These are phyloP conservation scores for Paraglomus occultum DNA, from an alignment of 192 early-diverging fungal genomes.

Conservation along the genomic window DNA sequence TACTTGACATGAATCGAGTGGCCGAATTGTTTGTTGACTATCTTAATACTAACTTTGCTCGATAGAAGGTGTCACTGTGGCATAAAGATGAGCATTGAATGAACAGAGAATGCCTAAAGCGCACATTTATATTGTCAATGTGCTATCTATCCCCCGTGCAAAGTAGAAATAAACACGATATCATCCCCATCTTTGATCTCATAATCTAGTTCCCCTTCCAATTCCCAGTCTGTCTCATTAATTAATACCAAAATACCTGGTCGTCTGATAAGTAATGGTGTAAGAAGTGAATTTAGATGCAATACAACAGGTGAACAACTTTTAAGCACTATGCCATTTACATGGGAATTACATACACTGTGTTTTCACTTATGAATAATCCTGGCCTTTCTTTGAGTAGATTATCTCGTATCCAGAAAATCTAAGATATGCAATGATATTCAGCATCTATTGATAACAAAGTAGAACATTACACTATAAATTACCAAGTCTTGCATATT, in stretches of 20 bases:
- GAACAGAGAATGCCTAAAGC: neutral
- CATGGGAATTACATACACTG: constrained; percentile 60
- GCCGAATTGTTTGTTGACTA: constrained; percentile 89
- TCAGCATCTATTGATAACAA: neutral
- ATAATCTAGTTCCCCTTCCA: constrained; percentile 87
- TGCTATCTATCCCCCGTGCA: constrained; percentile 85
- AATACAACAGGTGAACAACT: neutral
- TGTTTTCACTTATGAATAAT: constrained; percentile 78
- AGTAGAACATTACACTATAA: constrained; percentile 30
- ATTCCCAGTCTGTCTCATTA: constrained; percentile 96
- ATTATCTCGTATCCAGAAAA: constrained; percentile 66
- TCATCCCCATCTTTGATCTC: constrained; percentile 71
- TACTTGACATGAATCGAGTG: constrained; percentile 67
- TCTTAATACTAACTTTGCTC: constrained; percentile 78
- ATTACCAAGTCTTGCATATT: constrained; percentile 57
- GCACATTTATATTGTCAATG: neutral
- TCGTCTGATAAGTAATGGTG: constrained; percentile 51
- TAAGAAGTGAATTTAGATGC: constrained; percentile 4
- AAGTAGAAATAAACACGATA: constrained; percentile 95
- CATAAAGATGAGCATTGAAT: neutral
- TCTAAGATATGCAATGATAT: constrained; percentile 19
- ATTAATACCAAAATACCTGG: constrained; percentile 94
- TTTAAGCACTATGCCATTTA: neutral
- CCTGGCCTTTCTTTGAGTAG: constrained; percentile 76
- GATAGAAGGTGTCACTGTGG: constrained; percentile 12